Conservation (phyloP, 768 basidiomycete genomes). For the Tephrocybe sp. region DNA sequence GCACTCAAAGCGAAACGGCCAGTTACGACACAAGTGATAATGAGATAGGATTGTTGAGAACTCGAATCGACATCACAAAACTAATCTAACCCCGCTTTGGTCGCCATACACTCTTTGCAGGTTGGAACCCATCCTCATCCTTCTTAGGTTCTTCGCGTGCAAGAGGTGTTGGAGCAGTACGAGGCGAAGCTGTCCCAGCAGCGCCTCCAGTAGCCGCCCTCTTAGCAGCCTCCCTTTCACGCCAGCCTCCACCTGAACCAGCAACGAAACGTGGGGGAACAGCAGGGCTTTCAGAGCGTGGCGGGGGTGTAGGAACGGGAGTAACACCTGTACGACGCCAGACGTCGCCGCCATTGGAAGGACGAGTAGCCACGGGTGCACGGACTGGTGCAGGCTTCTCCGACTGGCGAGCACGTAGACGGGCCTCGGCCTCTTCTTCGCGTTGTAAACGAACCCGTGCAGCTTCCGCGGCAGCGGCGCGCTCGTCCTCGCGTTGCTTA, state of each 20-base stretch:
- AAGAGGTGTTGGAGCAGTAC: conserved; percentile 37
- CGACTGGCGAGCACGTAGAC: conserved; percentile 35
- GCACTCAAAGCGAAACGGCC: too few species aligned
- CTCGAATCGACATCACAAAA: background rate
- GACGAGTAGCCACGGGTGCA: conserved; percentile 24
- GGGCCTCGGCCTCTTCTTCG: conserved; percentile 68
- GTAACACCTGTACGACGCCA: conserved; percentile 34
- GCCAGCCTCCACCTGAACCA: conserved; percentile 22
- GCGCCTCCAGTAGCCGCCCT: conserved; percentile 16
- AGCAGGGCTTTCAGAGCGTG: conserved; percentile 56
- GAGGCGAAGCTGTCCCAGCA: conserved; percentile 24
- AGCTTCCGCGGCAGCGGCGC: conserved; percentile 48
- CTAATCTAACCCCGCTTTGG: conserved; percentile 22
- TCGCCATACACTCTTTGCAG: conserved; percentile 35
- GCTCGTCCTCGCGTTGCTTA: conserved; percentile 47
- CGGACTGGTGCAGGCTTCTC: conserved; percentile 31
- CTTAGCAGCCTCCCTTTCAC: conserved; percentile 24
- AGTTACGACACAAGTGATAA: too few species aligned
- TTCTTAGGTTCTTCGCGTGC: conserved; percentile 42
- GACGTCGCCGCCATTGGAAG: conserved; percentile 23
- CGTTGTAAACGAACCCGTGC: conserved; percentile 60
- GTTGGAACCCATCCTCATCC: conserved; percentile 74
- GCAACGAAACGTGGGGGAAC: conserved; percentile 34
- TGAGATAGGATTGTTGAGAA: too few species aligned
- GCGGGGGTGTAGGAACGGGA: conserved; percentile 33